A percentile compares a stretch with the other conserved stretches of the same genome.
These are phyloP conservation scores for Fusarium continuum DNA, from an alignment of 2,329 filamentous ascomycete species.

Conservation along the genomic window DNA sequence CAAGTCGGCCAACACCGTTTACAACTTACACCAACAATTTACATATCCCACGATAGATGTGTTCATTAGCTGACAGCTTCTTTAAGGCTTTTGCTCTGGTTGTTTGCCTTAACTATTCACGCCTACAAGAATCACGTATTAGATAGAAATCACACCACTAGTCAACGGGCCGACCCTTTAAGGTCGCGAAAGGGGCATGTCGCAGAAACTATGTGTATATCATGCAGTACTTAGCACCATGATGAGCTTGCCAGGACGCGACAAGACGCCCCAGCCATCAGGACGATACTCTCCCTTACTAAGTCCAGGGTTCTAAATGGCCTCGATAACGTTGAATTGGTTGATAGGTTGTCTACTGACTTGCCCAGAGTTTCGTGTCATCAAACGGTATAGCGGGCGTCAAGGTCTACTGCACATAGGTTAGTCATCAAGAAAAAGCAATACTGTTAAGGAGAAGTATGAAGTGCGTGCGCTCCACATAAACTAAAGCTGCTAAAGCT, in stretches of 20 bases:
- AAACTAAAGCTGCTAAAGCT: background rate
- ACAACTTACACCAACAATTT: slow-evolving; percentile 1
- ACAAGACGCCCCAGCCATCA: background rate
- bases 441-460: slow-evolving; percentile 4
- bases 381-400: background rate
- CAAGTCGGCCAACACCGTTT: background rate
- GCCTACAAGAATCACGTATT: background rate
- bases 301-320: slow-evolving; percentile 5
- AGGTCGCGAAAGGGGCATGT: slow-evolving; percentile 17
- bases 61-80: slow-evolving; percentile 11
- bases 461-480: slow-evolving; percentile 3
- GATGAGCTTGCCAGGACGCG: background rate
- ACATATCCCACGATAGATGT: background rate
- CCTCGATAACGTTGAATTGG: background rate
- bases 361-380: slow-evolving; percentile 2
- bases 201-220: slow-evolving; percentile 4
- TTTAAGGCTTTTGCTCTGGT: background rate
- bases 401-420: background rate
- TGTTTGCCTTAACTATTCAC: background rate
- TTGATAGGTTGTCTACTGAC: slow-evolving; percentile 4
- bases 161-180: slow-evolving; percentile 33
- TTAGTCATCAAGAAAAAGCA: background rate
- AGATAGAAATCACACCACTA: slow-evolving; percentile 18
- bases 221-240: slow-evolving; percentile 17
- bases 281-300: slow-evolving; percentile 12